Conservation (phyloP, 2,329 filamentous ascomycete genomes). For the Phaeophleospora eucalypticola region DNA sequence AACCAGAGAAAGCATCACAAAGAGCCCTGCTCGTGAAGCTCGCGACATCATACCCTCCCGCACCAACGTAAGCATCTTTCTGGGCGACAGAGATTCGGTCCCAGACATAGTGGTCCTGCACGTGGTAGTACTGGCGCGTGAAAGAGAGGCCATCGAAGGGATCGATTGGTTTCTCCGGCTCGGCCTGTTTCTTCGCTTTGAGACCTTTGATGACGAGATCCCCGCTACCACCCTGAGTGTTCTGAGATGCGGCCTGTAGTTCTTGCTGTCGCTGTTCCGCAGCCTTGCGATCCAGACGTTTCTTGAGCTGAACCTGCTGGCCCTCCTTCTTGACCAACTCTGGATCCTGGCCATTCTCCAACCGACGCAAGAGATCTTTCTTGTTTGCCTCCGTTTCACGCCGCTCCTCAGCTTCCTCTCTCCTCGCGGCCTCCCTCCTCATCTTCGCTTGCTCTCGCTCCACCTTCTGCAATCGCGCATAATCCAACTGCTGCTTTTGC, state of each 20-base stretch:
- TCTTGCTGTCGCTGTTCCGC: constrained; percentile 39
- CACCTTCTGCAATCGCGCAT: constrained; percentile 47
- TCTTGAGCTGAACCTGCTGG: constrained; percentile 64
- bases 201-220: constrained; percentile 70
- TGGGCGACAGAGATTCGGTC: constrained; percentile 66
- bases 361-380: constrained; percentile 65
- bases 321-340: constrained; percentile 51
- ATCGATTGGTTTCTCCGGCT: constrained; percentile 74
- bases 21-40: constrained; percentile 80
- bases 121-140: constrained; percentile 60
- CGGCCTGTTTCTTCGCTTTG: constrained; percentile 57
- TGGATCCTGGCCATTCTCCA: constrained; percentile 63
- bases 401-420: constrained; percentile 68
- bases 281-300: constrained; percentile 61
- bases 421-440: constrained; percentile 58
- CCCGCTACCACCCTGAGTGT: constrained; percentile 30
- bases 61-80: constrained; percentile 61
- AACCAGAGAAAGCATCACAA: constrained; percentile 82
- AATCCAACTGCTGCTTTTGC: constrained; percentile 45
- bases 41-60: constrained; percentile 76
- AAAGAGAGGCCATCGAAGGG: constrained; percentile 76
- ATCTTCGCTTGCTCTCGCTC: constrained; percentile 65
- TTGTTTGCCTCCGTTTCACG: constrained; percentile 59
- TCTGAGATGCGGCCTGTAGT: constrained; percentile 35
- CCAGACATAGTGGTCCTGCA: constrained; percentile 69